phyloP scores from a whole-genome alignment of 805 yeast species.

The Diddensiella santjacobensis region DNA sequence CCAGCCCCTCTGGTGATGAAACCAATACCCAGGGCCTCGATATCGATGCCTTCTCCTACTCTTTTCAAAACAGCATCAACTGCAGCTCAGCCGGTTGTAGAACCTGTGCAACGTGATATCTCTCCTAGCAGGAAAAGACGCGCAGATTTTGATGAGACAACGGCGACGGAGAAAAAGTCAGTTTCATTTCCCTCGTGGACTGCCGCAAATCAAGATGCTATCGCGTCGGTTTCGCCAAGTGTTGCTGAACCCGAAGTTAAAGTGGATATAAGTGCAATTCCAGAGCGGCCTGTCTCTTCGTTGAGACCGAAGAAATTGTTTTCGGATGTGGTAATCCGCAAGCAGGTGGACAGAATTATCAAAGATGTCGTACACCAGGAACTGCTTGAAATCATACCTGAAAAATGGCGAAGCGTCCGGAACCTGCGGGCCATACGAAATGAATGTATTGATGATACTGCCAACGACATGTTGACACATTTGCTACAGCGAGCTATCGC shows the following conservation, averaged over 20 bases:
- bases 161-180: too few relatives aligned
- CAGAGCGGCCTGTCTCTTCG: slow-evolving; percentile 1
- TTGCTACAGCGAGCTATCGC: not conserved
- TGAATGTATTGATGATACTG: not conserved
- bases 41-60: not conserved
- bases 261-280: not conserved
- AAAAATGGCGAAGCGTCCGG: slow-evolving; percentile 24
- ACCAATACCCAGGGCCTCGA: not conserved
- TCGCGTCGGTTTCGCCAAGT: not conserved
- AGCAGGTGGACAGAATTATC: slow-evolving; percentile 16
- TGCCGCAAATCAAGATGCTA: not conserved
- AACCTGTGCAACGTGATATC: too few relatives aligned
- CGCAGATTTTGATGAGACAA: too few relatives aligned
- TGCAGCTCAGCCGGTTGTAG: not conserved
- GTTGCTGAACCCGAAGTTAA: not conserved
- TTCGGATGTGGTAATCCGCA: slow-evolving; percentile 12
- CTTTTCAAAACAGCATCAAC: not conserved
- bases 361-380: slow-evolving; percentile 10
- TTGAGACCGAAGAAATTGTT: slow-evolving; percentile 8
- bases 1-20: not conserved
- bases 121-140: too few relatives aligned
- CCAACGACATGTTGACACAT: not conserved
- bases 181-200: not conserved
- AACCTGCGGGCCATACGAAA: slow-evolving; percentile 6
- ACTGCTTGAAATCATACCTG: slow-evolving; percentile 5